Percentiles rank a stretch among this genome's conserved stretches.
Evolutionary conservation across 345 rosid species (phyloP).

Genomic region (Xanthoceras sorbifolium): DNA sequence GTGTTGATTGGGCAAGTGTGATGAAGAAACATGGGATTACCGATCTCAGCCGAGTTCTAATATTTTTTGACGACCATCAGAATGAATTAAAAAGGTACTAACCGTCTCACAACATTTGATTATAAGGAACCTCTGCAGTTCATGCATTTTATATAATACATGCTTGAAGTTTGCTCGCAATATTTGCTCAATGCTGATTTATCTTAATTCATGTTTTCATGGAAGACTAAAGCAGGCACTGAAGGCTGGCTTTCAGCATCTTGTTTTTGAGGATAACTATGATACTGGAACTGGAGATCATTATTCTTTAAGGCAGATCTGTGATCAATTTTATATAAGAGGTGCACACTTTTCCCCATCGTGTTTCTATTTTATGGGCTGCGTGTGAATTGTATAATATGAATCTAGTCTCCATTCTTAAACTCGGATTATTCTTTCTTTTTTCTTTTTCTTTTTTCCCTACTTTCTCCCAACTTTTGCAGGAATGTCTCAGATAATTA

Average conservation of each 20-base stretch:
- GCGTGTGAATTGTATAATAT: neutral
- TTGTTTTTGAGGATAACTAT: conserved; percentile 95
- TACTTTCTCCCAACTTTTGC: neutral
- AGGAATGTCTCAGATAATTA: neutral
- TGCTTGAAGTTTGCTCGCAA: neutral
- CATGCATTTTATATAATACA: neutral
- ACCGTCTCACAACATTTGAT: neutral
- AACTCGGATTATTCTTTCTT: neutral
- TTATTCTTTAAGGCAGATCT: conserved; percentile 95
- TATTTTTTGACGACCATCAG: conserved; percentile 97
- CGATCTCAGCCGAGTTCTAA: conserved; percentile 64
- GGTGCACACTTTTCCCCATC: conserved; percentile 39
- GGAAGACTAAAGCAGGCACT: conserved; percentile 80
- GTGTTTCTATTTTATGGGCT: conserved; percentile 1
- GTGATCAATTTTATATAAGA: conserved; percentile 86
- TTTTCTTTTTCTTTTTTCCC: neutral
- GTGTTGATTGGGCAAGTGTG: conserved; percentile 76
- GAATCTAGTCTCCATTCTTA: neutral
- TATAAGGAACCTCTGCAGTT: neutral
- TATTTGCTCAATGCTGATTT: conserved; percentile 13
- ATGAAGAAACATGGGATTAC: conserved; percentile 62
- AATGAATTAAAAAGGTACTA: conserved; percentile 88
- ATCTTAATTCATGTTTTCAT: conserved; percentile 18
- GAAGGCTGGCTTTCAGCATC: conserved; percentile 82
- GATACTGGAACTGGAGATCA: conserved; percentile 99